These are phyloP conservation scores for Mortierella sp. DNA, from an alignment of 371 early-diverging fungal genomes.

Conservation along the genomic window DNA sequence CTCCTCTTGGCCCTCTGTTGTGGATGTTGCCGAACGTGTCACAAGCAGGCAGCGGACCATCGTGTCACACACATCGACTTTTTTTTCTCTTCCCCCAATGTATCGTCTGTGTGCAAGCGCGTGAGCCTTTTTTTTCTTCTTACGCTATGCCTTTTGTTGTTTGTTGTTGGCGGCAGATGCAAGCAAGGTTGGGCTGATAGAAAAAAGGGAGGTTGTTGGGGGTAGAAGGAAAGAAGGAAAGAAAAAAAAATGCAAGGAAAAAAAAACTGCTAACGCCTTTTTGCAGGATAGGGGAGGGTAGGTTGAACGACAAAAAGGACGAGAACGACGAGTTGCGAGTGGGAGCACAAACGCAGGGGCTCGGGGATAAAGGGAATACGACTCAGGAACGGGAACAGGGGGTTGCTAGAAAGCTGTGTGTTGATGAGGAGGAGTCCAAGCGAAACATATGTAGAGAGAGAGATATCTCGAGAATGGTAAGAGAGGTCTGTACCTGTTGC, in stretches of 20 bases:
- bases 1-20: background rate
- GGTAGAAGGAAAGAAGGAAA: background rate
- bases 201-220: background rate
- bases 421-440: no score
- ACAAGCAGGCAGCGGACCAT: background rate
- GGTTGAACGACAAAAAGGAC: background rate
- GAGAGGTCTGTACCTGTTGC: background rate
- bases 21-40: background rate
- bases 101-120: no score
- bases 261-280: constrained; percentile 1
- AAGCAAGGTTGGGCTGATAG: background rate
- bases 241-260: background rate
- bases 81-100: no score
- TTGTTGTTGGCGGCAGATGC: background rate
- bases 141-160: background rate
- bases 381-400: background rate
- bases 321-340: background rate
- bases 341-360: constrained; percentile 11
- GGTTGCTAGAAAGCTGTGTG: background rate
- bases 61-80: background rate
- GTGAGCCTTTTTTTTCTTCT: no score
- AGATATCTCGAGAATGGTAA: background rate
- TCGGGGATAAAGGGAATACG: background rate
- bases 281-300: constrained; percentile 10
- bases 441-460: constrained; percentile 11